A percentile compares a stretch with the other conserved stretches of the same genome.
phyloP scores from a whole-genome alignment of 768 basidiomycete genomes.

The Neoboletus brunneissimus region DNA sequence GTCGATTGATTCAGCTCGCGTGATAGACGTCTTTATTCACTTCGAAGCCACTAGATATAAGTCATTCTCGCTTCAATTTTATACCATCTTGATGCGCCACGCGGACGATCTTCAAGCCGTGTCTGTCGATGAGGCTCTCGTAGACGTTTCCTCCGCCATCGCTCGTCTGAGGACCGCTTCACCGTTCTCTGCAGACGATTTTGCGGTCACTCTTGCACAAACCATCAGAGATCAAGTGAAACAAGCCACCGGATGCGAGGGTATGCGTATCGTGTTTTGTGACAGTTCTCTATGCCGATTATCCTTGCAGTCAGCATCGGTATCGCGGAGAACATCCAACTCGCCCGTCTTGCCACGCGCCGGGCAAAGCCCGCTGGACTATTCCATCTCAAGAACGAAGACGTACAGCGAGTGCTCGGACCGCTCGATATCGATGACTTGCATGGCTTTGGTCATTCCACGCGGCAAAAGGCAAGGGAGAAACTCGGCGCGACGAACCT shows the following conservation, averaged over 20 bases:
- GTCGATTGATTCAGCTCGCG: constrained; percentile 13
- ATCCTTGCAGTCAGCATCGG: constrained; percentile 79
- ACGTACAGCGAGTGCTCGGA: constrained; percentile 53
- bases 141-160: constrained; percentile 76
- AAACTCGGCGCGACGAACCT: constrained; percentile 72
- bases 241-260: constrained; percentile 81
- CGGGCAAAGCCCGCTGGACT: constrained; percentile 89
- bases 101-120: constrained; percentile 94
- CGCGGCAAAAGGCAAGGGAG: constrained; percentile 73
- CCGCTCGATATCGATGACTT: constrained; percentile 76
- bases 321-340: constrained; percentile 85
- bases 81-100: constrained; percentile 85
- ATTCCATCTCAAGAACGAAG: constrained; percentile 62
- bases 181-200: constrained; percentile 40
- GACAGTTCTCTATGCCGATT: background rate
- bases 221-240: constrained; percentile 74
- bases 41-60: constrained; percentile 61
- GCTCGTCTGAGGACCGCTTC: constrained; percentile 32
- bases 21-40: background rate
- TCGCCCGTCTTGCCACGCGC: constrained; percentile 89
- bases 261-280: constrained; percentile 35
- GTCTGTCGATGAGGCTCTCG: constrained; percentile 92
- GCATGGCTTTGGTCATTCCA: constrained; percentile 81
- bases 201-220: constrained; percentile 78
- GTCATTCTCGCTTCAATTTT: constrained; percentile 80